A percentile compares a stretch with the other conserved stretches of the same genome.
Conservation (phyloP, 2,329 filamentous ascomycete genomes). For the Hawksworthiomyces lignivorus region DNA sequence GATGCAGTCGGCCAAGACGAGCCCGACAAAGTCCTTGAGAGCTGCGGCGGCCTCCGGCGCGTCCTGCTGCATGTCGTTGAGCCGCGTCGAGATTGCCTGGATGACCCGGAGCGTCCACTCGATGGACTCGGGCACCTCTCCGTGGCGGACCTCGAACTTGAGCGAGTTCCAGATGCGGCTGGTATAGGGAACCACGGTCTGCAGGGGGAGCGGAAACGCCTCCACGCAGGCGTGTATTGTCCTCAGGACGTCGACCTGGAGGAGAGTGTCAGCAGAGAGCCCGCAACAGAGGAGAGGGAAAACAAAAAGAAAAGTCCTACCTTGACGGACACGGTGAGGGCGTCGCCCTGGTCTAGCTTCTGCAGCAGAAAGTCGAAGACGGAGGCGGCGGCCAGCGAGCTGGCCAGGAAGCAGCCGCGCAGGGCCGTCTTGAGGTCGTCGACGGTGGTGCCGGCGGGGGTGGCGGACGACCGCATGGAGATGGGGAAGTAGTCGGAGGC, state of each 20-base stretch:
- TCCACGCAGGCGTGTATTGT: constrained; percentile 48
- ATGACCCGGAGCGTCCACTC: constrained; percentile 49
- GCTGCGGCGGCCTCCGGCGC: constrained; percentile 18
- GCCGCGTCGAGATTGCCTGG: constrained; percentile 37
- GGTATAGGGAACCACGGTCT: constrained; percentile 40
- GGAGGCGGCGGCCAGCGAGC: constrained; percentile 35
- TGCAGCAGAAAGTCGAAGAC: constrained; percentile 47
- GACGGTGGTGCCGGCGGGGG: constrained; percentile 42
- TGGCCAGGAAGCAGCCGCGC: constrained; percentile 46
- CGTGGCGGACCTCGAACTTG: constrained; percentile 56
- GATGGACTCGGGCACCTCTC: constrained; percentile 50
- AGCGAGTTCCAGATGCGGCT: constrained; percentile 51
- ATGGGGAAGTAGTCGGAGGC: constrained; percentile 57
- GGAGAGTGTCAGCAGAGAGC: too few relatives aligned
- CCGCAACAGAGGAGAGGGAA: too few relatives aligned
- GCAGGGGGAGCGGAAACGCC: constrained; percentile 37
- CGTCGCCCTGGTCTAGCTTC: constrained; percentile 52
- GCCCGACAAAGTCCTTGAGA: constrained; percentile 12
- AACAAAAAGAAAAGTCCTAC: too few relatives aligned
- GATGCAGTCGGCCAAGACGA: constrained; percentile 45
- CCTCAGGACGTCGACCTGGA: constrained; percentile 42
- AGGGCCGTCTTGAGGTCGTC: constrained; percentile 48
- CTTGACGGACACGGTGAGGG: constrained; percentile 51
- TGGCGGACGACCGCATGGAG: constrained; percentile 44
- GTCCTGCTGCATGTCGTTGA: constrained; percentile 17